phyloP scores from a whole-genome alignment of 257 asterid species.

The Scutellaria minor region DNA sequence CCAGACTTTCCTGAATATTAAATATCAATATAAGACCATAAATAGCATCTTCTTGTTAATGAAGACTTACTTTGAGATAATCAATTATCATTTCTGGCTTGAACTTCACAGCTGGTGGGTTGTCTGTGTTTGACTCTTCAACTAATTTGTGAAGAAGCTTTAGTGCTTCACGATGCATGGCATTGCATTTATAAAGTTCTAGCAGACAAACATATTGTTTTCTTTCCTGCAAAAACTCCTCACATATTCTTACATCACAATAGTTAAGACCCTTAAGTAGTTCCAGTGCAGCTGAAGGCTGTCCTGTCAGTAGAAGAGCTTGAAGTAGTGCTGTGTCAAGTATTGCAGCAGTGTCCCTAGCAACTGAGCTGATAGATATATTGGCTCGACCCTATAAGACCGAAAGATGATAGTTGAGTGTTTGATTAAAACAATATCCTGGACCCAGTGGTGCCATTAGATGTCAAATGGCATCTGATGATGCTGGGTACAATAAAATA shows the following conservation, averaged over 20 bases:
- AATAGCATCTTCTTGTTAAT: constrained; percentile 26
- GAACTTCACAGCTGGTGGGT: constrained; percentile 84
- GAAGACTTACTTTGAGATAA: constrained; percentile 77
- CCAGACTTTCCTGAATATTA: constrained; percentile 22
- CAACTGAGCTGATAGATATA: constrained; percentile 75
- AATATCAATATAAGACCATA: constrained; percentile 20
- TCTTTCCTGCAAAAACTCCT: constrained; percentile 79
- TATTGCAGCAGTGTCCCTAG: constrained; percentile 93
- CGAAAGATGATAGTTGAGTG: constrained; percentile 26
- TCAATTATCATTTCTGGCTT: constrained; percentile 94
- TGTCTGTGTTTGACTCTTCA: constrained; percentile 83
- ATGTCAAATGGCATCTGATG: constrained; percentile 22
- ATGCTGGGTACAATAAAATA: constrained; percentile 10
- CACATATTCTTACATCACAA: constrained; percentile 80
- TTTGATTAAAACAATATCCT: constrained; percentile 30
- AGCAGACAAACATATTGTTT: constrained; percentile 71
- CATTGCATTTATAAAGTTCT: constrained; percentile 83
- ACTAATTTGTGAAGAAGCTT: constrained; percentile 84
- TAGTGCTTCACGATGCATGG: constrained; percentile 91
- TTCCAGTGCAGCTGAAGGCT: constrained; percentile 81
- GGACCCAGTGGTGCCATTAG: constrained; percentile 32
- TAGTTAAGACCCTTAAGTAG: constrained; percentile 82
- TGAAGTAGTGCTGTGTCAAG: constrained; percentile 93
- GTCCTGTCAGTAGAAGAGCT: constrained; percentile 88
- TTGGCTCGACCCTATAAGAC: constrained; percentile 64